Evolutionary conservation across 768 basidiomycete species (phyloP).

Genomic region (Phaeotremella fagi): DNA sequence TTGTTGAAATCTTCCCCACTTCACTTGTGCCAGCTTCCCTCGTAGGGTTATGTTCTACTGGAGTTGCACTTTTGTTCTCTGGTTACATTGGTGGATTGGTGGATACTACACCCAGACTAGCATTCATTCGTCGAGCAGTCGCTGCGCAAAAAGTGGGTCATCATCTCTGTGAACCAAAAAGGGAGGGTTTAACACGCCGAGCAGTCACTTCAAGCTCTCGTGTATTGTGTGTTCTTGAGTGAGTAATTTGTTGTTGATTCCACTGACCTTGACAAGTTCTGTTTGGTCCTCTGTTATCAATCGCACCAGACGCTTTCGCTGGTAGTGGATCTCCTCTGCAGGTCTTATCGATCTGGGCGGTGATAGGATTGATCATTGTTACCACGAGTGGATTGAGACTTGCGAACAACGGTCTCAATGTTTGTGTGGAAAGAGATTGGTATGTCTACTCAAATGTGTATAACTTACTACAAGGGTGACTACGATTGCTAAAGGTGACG

Average conservation of each 20-base stretch:
- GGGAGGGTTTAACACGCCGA: too few relatives aligned
- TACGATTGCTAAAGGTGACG: constrained; percentile 30
- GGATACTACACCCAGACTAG: constrained; percentile 26
- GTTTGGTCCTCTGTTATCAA: constrained; percentile 13
- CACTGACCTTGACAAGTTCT: constrained; percentile 16
- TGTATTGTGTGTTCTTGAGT: constrained; percentile 28
- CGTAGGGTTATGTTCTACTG: constrained; percentile 36
- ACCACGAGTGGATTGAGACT: constrained; percentile 27
- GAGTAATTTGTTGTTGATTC: neutral
- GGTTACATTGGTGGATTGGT: constrained; percentile 42
- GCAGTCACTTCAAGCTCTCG: constrained; percentile 14
- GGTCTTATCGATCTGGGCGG: constrained; percentile 8
- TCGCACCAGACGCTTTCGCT: constrained; percentile 23
- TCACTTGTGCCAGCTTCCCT: constrained; percentile 44
- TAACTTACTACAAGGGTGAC: constrained; percentile 30
- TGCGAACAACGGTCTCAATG: constrained; percentile 33
- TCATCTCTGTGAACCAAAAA: too few relatives aligned
- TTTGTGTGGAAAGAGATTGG: constrained; percentile 47
- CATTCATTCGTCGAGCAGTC: constrained; percentile 29
- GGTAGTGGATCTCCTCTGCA: constrained; percentile 1
- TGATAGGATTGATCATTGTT: constrained; percentile 26
- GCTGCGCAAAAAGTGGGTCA: constrained; percentile 38
- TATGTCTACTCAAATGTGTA: constrained; percentile 8
- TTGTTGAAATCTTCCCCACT: constrained; percentile 43
- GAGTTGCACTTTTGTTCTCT: constrained; percentile 28